These are phyloP conservation scores for Cladorrhinum sp. DNA, from an alignment of 2,329 filamentous ascomycete genomes.

Conservation along the genomic window DNA sequence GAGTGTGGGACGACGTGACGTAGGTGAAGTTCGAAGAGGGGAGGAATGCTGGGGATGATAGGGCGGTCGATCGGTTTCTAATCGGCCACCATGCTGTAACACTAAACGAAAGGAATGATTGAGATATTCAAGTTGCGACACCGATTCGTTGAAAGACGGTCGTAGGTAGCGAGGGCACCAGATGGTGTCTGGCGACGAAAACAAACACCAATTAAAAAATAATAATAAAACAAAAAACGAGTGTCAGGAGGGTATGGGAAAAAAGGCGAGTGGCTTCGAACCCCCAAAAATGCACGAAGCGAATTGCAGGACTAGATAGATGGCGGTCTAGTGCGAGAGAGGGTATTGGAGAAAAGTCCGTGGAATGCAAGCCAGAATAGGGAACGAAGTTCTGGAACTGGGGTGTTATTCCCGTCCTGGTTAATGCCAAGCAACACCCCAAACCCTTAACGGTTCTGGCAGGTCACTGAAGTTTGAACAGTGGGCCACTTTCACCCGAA, in stretches of 20 bases:
- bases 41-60: background rate
- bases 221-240: slow-evolving; percentile 11
- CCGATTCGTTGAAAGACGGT: background rate
- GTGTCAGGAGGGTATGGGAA: slow-evolving; percentile 17
- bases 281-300: slow-evolving; percentile 6
- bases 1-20: background rate
- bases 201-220: background rate
- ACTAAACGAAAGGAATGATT: background rate
- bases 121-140: background rate
- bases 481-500: background rate
- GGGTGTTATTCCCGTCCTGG: background rate
- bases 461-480: background rate
- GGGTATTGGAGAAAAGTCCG: background rate
- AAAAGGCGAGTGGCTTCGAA: slow-evolving; percentile 19
- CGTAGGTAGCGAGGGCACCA: background rate
- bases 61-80: background rate
- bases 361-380: background rate
- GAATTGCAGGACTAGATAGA: slow-evolving; percentile 2
- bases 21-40: background rate
- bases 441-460: background rate
- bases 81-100: background rate
- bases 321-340: background rate
- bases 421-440: slow-evolving; percentile 3
- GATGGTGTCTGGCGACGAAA: background rate
- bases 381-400: slow-evolving; percentile 15